Evolutionary conservation across 495 filamentous ascomycete species (phyloP), one percentile per base, ranked within the genome.

Genomic region (Hypomontagnella submonticulosa): DNA sequence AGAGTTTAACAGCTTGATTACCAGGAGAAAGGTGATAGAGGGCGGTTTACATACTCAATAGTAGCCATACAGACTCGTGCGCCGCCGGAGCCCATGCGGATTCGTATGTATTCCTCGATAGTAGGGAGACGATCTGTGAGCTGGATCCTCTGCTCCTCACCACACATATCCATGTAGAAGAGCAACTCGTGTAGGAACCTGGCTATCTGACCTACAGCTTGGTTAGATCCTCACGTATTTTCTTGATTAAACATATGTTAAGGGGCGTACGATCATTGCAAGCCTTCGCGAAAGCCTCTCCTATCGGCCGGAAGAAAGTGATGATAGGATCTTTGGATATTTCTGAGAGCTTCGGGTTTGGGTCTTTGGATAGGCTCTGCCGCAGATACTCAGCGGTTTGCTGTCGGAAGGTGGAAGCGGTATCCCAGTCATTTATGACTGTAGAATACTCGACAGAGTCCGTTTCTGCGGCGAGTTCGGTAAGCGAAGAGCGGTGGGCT

Each of bases 381-480:
- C 23, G 40, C 15, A 64, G 4, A n/a, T 58, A 64, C 6, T 57
- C 40, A 8, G 58, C 40, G 1, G 61, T 64, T 8, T 8, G 47
- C 20, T 58, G 46, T 34, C 53, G 44, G 47, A 58, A 57, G 7
- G 32, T 12, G 1, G 61, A 47, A 46, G 53, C 52, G 16, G 20
- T 8, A 20, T 16, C 32, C 53, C 53, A 58, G 33, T 64, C 54
- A 9, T 42, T 19, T 19, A 51, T 32, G 1, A 64, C 53, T 0
- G 46, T 40, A 3, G 61, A 64, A 46, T 42, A 47, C 13, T 64
- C 61, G 13, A 0, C 0, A 8, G 61, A 64, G 20, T 65, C 61
- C 13, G 48, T 65, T 43, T 65, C 61, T 65, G 27, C n/a, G n/a
- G n/a, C n/a, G 9, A 13, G 10, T 12, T n/a, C 19, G 7, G 32